A percentile compares a stretch with the other conserved stretches of the same genome.
phyloP scores from a whole-genome alignment of 2,329 filamentous ascomycete genomes.

The Alternaria atra region DNA sequence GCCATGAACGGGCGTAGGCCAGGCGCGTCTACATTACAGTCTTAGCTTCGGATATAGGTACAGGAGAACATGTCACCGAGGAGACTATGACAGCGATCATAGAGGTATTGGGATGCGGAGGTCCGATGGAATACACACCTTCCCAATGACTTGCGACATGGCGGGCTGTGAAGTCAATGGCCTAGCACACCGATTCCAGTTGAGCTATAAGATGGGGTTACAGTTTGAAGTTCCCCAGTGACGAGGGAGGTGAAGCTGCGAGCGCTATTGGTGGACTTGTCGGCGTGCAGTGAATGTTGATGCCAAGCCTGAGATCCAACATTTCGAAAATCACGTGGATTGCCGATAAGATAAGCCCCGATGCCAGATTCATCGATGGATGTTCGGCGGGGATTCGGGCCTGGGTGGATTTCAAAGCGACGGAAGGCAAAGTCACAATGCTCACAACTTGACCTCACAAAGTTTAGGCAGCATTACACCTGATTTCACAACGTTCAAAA shows the following conservation, averaged over 20 bases:
- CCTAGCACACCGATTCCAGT: conserved; percentile 8
- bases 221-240: neutral
- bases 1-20: conserved; percentile 96
- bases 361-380: neutral
- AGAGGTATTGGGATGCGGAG: conserved; percentile 23
- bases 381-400: conserved; percentile 18
- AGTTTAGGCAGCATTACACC: neutral
- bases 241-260: neutral
- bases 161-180: conserved; percentile 40
- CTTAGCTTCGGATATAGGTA: conserved; percentile 11
- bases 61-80: neutral
- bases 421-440: conserved; percentile 20
- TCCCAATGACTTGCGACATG: conserved; percentile 83
- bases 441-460: conserved; percentile 16
- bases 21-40: conserved; percentile 76
- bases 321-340: conserved; percentile 29
- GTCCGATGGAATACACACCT: conserved; percentile 63
- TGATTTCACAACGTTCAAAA: conserved; percentile 18
- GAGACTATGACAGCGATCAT: neutral
- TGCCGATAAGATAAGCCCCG: conserved; percentile 9
- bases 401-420: conserved; percentile 48
- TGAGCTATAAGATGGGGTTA: neutral
- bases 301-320: conserved; percentile 24
- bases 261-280: conserved; percentile 13
- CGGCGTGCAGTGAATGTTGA: conserved; percentile 21